Evolutionary conservation across 179 eudicot species (phyloP).

Genomic region (Pouteria campechiana): DNA sequence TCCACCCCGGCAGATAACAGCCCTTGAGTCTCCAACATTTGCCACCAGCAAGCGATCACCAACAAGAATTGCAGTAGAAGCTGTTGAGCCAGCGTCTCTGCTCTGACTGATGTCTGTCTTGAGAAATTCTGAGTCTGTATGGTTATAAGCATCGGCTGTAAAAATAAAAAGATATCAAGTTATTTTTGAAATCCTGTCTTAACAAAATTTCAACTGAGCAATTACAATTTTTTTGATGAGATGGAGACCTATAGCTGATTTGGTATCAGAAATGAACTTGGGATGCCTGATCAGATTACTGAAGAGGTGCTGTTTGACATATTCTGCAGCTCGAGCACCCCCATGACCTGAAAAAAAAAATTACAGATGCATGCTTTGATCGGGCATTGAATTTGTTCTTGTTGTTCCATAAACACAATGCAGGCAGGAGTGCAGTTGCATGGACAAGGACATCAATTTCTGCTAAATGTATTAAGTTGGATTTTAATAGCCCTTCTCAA

Average conservation of each 20-base stretch:
- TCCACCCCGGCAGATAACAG: constrained; percentile 93
- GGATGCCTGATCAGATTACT: constrained; percentile 92
- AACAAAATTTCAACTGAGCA: neutral
- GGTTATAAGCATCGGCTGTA: constrained; percentile 87
- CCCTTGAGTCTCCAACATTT: constrained; percentile 98
- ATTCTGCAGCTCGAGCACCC: constrained; percentile 98
- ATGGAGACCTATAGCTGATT: constrained; percentile 77
- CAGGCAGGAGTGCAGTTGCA: too few relatives aligned
- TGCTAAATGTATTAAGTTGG: too few relatives aligned
- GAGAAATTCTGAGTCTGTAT: constrained; percentile 85
- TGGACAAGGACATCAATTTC: too few relatives aligned
- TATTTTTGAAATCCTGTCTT: neutral
- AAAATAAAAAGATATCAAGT: neutral
- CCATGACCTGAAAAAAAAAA: constrained; percentile 63
- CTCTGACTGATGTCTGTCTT: constrained; percentile 84
- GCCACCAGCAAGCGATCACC: constrained; percentile 93
- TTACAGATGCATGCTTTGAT: too few relatives aligned
- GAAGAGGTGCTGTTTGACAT: constrained; percentile 88
- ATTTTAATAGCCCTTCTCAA: too few relatives aligned
- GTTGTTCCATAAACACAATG: too few relatives aligned
- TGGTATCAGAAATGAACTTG: constrained; percentile 93
- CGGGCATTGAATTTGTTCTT: too few relatives aligned
- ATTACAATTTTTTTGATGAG: neutral
- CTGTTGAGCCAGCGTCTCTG: constrained; percentile 97
- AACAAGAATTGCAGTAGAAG: constrained; percentile 98